A percentile compares a stretch with the other conserved stretches of the same genome.
Evolutionary conservation across 164 flowering plant genomes (phyloP).

Genomic region (Tetrastigma voinierianum): DNA sequence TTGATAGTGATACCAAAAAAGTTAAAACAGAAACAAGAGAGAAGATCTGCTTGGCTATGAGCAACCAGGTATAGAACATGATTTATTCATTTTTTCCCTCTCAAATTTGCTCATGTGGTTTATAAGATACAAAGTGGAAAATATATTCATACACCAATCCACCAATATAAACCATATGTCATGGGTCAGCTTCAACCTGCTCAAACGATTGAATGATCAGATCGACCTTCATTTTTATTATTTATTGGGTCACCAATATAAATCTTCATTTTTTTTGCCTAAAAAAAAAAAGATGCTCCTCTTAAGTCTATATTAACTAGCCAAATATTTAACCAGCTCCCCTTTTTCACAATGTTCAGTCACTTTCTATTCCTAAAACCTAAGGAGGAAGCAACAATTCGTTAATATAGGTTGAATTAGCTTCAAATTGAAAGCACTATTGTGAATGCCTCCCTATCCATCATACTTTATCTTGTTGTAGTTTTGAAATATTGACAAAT

Average conservation of each 20-base stretch:
- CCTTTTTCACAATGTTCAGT: not conserved
- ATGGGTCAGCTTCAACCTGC: not conserved
- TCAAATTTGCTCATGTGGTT: no score
- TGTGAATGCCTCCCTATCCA: no score
- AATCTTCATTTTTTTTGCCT: no score
- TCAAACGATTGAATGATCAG: not conserved
- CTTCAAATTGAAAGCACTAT: no score
- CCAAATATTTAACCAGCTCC: not conserved
- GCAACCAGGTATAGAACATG: not conserved
- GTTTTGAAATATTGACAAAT: no score
- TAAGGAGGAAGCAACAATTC: no score
- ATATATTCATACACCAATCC: not conserved
- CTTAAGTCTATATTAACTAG: not conserved
- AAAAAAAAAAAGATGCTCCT: not conserved
- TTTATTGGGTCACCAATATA: no score
- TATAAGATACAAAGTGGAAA: not conserved
- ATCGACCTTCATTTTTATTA: no score
- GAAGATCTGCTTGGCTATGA: not conserved
- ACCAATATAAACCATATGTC: not conserved
- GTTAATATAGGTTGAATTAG: no score
- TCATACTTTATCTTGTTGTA: no score
- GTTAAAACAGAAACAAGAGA: not conserved
- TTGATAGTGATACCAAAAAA: conserved; percentile 5
- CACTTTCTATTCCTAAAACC: not conserved
- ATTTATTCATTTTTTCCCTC: no score